Conservation (phyloP, 108 stramenopile genomes). For the Skeletonema marinoi region DNA sequence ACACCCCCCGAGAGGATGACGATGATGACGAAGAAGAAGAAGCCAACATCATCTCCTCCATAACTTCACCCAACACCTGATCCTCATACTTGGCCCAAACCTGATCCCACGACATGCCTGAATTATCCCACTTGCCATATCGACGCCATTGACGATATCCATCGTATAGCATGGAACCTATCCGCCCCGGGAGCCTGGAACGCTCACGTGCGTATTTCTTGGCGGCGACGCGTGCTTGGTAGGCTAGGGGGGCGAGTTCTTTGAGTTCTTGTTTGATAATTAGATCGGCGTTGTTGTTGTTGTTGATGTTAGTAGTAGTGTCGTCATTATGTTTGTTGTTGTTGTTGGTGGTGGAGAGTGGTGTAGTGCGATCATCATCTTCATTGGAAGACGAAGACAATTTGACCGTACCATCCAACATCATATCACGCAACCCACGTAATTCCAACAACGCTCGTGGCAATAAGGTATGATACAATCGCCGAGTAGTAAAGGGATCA, state of each 20-base stretch:
- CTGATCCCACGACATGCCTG: conserved; percentile 94
- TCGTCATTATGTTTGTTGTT: not conserved
- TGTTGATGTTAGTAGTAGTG: not conserved
- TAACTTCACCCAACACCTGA: conserved; percentile 56
- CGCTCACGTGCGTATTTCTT: conserved; percentile 94
- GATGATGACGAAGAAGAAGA: not conserved
- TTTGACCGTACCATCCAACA: not conserved
- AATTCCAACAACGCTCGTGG: conserved; percentile 82
- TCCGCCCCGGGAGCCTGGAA: conserved; percentile 73
- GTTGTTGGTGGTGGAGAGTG: not conserved
- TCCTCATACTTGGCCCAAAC: conserved; percentile 93
- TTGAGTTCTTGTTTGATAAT: conserved; percentile 52
- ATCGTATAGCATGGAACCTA: conserved; percentile 86
- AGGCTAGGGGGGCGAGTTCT: conserved; percentile 92
- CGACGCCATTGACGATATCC: conserved; percentile 80
- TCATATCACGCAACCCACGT: conserved; percentile 43
- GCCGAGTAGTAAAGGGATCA: conserved; percentile 69
- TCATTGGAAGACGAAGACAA: not conserved
- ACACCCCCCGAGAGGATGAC: not conserved
- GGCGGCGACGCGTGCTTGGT: conserved; percentile 89
- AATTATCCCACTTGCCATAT: conserved; percentile 82
- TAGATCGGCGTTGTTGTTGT: not conserved
- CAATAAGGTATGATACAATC: conserved; percentile 82
- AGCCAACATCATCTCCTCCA: conserved; percentile 16
- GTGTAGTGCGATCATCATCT: too few relatives aligned